These are phyloP conservation scores for Colletotrichum noveboracense DNA, from an alignment of 2,329 filamentous ascomycete species.

Conservation along the genomic window DNA sequence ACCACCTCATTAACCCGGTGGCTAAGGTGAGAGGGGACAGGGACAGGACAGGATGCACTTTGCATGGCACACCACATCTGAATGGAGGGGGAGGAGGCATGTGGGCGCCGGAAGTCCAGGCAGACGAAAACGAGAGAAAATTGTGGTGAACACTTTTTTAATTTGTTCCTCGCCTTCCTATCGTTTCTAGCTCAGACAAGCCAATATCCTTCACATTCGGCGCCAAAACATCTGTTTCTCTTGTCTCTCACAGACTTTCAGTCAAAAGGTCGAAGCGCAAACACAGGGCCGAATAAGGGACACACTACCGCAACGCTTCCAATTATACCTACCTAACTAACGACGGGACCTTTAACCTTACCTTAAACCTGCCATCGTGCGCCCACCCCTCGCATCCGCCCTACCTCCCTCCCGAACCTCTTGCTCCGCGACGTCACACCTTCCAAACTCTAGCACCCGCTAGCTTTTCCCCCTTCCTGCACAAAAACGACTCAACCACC, in stretches of 20 bases:
- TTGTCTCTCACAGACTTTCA: not conserved
- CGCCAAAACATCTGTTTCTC: not conserved
- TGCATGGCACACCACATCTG: not conserved
- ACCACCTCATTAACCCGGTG: not conserved
- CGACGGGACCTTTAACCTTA: not conserved
- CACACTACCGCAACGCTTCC: not conserved
- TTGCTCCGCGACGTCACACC: constrained; percentile 5
- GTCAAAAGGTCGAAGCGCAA: not conserved
- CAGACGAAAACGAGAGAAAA: not conserved
- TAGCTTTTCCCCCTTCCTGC: not conserved
- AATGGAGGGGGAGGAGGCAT: not conserved
- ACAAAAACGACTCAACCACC: not conserved
- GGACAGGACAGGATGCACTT: not conserved
- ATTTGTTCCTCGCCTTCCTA: not conserved
- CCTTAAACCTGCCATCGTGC: not conserved
- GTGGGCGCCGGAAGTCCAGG: not conserved
- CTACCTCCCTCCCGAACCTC: not conserved
- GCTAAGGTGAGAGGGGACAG: not conserved
- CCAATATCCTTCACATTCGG: not conserved
- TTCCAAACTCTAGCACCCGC: constrained; percentile 9
- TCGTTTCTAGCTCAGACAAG: not conserved
- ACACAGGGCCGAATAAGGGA: not conserved
- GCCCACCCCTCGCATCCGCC: constrained; percentile 9
- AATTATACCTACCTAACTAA: not conserved
- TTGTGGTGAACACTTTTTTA: not conserved